A percentile compares a stretch with the other conserved stretches of the same genome.
phyloP scores from a whole-genome alignment of 2,329 filamentous ascomycete genomes.

The Penicillium sp. region DNA sequence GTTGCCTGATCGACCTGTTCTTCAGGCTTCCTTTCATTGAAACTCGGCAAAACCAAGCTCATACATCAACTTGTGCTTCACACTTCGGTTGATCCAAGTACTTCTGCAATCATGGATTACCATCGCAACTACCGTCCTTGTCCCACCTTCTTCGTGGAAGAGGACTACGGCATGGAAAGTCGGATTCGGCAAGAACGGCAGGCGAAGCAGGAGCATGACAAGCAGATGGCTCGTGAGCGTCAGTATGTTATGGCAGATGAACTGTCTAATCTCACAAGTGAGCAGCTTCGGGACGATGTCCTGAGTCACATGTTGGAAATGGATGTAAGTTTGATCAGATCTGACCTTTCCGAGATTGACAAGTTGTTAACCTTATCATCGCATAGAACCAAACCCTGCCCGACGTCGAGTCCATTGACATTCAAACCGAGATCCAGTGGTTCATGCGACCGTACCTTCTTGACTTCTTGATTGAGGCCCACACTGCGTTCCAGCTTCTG shows the following conservation, averaged over 20 bases:
- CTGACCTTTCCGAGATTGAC: too few species aligned
- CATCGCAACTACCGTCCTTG: slow-evolving; percentile 54
- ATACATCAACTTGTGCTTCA: slow-evolving; percentile 7
- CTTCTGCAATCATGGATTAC: slow-evolving; percentile 46
- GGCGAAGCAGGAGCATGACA: slow-evolving; percentile 64
- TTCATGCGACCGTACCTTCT: slow-evolving; percentile 98
- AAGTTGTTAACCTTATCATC: slow-evolving; percentile 12
- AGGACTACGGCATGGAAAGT: slow-evolving; percentile 43
- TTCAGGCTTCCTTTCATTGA: slow-evolving; percentile 40
- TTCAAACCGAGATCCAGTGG: slow-evolving; percentile 98
- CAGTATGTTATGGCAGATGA: slow-evolving; percentile 85
- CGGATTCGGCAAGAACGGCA: slow-evolving; percentile 41
- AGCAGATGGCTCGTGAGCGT: slow-evolving; percentile 67
- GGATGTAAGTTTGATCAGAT: slow-evolving; percentile 52
- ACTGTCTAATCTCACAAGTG: slow-evolving; percentile 71
- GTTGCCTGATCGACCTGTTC: slow-evolving; percentile 31
- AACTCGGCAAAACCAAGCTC: slow-evolving; percentile 16
- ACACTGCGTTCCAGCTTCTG: slow-evolving; percentile 84
- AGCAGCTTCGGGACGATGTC: slow-evolving; percentile 90
- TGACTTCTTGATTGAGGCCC: slow-evolving; percentile 95
- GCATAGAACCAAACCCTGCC: slow-evolving; percentile 71
- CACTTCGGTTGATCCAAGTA: slow-evolving; percentile 2
- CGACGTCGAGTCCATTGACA: slow-evolving; percentile 95
- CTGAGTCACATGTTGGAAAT: slow-evolving; percentile 89
- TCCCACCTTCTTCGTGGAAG: slow-evolving; percentile 61